phyloP scores from a whole-genome alignment of 2,329 filamentous ascomycete genomes.

The Botrytis galanthina region DNA sequence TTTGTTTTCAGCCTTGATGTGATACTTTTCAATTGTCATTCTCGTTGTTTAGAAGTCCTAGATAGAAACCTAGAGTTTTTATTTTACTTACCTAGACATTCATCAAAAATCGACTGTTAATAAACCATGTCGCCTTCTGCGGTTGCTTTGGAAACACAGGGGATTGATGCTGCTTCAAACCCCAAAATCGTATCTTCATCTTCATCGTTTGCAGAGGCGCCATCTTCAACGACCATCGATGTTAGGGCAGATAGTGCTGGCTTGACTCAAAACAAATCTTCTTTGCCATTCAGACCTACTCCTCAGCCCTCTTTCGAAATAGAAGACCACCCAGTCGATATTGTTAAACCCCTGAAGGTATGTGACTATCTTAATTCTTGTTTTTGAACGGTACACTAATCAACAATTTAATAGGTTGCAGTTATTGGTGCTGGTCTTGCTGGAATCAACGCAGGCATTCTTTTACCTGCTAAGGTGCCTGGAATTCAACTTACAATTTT shows the following conservation, averaged over 20 bases:
- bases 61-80: not conserved
- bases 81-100: not conserved
- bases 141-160: not conserved
- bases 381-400: not conserved
- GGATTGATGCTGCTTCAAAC: not conserved
- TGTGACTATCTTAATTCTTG: not conserved
- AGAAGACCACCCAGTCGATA: slow-evolving; percentile 22
- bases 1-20: not conserved
- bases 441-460: slow-evolving; percentile 61
- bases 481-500: slow-evolving; percentile 47
- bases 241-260: not conserved
- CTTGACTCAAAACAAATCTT: not conserved
- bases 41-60: not conserved
- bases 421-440: slow-evolving; percentile 63
- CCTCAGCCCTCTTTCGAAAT: slow-evolving; percentile 20
- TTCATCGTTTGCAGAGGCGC: not conserved
- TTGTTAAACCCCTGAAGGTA: slow-evolving; percentile 8
- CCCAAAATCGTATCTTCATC: not conserved
- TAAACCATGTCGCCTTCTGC: slow-evolving; percentile 9
- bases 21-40: not conserved
- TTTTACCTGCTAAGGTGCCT: slow-evolving; percentile 68
- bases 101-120: not conserved
- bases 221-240: not conserved
- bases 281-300: not conserved
- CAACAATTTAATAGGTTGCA: slow-evolving; percentile 5